Evolutionary conservation across 2,329 filamentous ascomycete species (phyloP).

Genomic region (Colletotrichum nymphaeae): DNA sequence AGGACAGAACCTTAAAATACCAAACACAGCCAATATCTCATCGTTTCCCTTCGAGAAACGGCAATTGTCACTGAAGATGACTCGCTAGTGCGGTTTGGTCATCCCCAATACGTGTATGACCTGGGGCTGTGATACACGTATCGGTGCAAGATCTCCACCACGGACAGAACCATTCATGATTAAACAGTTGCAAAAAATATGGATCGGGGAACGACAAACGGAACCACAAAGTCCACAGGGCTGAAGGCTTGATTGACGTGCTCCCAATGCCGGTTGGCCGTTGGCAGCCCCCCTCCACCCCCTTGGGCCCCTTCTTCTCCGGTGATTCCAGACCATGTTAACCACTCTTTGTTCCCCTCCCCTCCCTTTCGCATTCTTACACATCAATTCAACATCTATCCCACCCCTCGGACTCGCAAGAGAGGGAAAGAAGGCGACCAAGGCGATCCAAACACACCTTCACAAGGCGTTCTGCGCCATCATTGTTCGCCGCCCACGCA

Average conservation of each 20-base stretch:
- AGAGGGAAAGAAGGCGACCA: background rate
- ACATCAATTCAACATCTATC: background rate
- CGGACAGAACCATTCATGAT: too few relatives aligned
- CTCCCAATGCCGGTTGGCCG: too few relatives aligned
- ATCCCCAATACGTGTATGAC: background rate
- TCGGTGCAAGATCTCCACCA: too few relatives aligned
- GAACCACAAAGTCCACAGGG: background rate
- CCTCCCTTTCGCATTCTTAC: background rate
- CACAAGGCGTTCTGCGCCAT: background rate
- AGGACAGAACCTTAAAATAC: background rate
- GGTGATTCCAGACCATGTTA: background rate
- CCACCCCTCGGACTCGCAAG: slow-evolving; percentile 20
- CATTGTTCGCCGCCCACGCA: slow-evolving; percentile 5
- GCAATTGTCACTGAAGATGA: background rate
- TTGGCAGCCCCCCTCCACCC: too few relatives aligned
- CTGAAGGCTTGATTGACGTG: background rate
- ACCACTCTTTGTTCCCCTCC: slow-evolving; percentile 3
- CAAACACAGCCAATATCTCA: background rate
- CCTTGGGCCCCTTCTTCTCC: background rate
- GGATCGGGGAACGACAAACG: too few relatives aligned
- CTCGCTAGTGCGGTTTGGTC: slow-evolving; percentile 2
- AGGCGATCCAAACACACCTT: background rate
- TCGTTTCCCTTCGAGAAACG: background rate
- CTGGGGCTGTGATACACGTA: too few relatives aligned
- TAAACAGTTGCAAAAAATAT: too few relatives aligned